phyloP scores from a whole-genome alignment of 768 basidiomycete species.

The Arthromyces matolae region DNA sequence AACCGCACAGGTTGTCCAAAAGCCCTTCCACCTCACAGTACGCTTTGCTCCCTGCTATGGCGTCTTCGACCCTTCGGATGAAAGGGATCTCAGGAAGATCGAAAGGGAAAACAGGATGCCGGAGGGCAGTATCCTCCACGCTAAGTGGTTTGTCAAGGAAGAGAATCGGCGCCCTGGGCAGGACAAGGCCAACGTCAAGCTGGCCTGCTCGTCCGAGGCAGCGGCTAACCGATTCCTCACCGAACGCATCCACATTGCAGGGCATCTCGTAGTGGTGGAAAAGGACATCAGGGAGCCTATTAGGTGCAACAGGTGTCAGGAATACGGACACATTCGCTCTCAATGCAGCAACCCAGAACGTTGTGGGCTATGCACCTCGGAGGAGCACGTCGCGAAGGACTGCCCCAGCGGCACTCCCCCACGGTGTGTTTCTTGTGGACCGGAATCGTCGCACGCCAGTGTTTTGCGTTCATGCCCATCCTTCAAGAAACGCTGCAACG shows the following conservation, averaged over 20 bases:
- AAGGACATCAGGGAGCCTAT: slow-evolving; percentile 1
- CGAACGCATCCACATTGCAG: background rate
- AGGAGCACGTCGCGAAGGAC: background rate
- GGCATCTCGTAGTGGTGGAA: background rate
- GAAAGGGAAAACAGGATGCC: background rate
- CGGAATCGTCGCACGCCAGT: background rate
- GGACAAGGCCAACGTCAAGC: background rate
- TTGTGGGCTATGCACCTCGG: background rate
- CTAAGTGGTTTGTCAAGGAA: background rate
- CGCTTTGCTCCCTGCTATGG: background rate
- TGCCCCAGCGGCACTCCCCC: background rate
- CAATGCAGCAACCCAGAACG: background rate
- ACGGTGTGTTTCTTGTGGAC: background rate
- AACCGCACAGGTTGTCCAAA: background rate
- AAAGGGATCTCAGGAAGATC: background rate
- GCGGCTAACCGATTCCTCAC: background rate
- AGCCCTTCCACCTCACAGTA: background rate
- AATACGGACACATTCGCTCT: background rate
- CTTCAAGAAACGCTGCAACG: background rate
- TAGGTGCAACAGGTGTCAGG: background rate
- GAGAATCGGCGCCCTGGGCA: background rate
- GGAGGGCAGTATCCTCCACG: background rate
- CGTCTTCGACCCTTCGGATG: background rate
- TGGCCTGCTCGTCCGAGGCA: background rate
- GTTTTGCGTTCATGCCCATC: background rate